Evolutionary conservation across 2,329 filamentous ascomycete species (phyloP).

Genomic region (Podosphaera fusca): DNA sequence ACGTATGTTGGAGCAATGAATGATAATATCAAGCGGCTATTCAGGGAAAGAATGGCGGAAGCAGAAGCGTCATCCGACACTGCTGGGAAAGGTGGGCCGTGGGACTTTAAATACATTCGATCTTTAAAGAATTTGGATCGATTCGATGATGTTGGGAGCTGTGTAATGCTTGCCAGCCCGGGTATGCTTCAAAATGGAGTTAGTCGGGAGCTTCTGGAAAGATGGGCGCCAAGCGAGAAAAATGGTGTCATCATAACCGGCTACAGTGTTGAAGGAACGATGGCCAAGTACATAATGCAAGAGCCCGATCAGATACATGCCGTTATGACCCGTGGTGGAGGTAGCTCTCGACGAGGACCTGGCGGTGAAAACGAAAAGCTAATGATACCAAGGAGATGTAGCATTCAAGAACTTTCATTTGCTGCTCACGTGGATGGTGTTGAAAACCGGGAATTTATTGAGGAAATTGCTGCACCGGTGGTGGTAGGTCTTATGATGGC

Average conservation of each 20-base stretch:
- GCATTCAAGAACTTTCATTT: slow-evolving; percentile 83
- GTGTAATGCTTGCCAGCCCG: slow-evolving; percentile 90
- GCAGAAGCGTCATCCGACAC: slow-evolving; percentile 59
- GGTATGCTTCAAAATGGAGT: slow-evolving; percentile 98
- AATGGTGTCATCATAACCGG: slow-evolving; percentile 98
- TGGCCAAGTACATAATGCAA: slow-evolving; percentile 88
- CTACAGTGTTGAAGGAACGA: slow-evolving; percentile 94
- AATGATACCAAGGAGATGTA: slow-evolving; percentile 81
- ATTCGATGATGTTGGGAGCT: slow-evolving; percentile 86
- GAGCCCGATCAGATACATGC: slow-evolving; percentile 90
- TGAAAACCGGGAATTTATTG: slow-evolving; percentile 91
- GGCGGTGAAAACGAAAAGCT: slow-evolving; percentile 58
- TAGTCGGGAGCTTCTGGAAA: slow-evolving; percentile 72
- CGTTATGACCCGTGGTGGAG: slow-evolving; percentile 59
- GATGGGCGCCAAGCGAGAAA: slow-evolving; percentile 88
- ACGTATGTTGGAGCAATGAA: slow-evolving; percentile 98
- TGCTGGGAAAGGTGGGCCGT: slow-evolving; percentile 60
- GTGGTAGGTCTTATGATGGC: slow-evolving; percentile 43
- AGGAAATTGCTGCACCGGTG: slow-evolving; percentile 75
- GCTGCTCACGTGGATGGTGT: slow-evolving; percentile 90
- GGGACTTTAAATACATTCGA: slow-evolving; percentile 90
- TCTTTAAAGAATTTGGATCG: slow-evolving; percentile 81
- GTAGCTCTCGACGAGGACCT: slow-evolving; percentile 29
- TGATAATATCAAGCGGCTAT: slow-evolving; percentile 93
- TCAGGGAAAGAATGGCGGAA: slow-evolving; percentile 76